These are phyloP conservation scores for Naganishia antarctica DNA, from an alignment of 768 basidiomycete species.

Conservation along the genomic window DNA sequence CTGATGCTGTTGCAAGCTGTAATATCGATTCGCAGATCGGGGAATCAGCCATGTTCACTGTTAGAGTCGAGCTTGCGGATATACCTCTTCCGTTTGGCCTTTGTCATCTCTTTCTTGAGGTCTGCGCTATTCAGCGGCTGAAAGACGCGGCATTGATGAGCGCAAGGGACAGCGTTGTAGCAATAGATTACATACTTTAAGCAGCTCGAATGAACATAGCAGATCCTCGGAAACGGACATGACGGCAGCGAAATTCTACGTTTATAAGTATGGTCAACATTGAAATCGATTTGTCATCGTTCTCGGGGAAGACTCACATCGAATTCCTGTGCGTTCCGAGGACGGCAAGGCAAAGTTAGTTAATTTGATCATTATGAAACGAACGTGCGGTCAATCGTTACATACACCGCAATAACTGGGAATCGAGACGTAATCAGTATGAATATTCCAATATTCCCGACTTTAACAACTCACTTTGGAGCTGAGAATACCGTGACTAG, in stretches of 20 bases:
- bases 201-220: conserved; percentile 91
- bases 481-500: conserved; percentile 98
- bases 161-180: background rate
- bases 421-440: background rate
- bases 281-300: background rate
- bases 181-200: conserved; percentile 55
- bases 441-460: background rate
- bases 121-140: conserved; percentile 84
- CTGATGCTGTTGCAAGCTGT: conserved; percentile 49
- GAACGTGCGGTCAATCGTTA: conserved; percentile 29
- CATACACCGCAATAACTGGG: conserved; percentile 50
- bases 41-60: background rate
- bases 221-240: conserved; percentile 92
- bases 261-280: background rate
- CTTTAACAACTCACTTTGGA: conserved; percentile 68
- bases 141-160: background rate
- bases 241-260: conserved; percentile 50
- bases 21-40: background rate
- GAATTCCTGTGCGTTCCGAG: conserved; percentile 60
- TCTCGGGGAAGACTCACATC: conserved; percentile 51
- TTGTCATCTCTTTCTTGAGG: conserved; percentile 95
- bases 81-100: conserved; percentile 87
- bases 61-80: background rate
- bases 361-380: conserved; percentile 16
- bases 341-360: conserved; percentile 22